Evolutionary conservation across 768 basidiomycete genomes (phyloP).

Genomic region (Pulveroboletus sp.): DNA sequence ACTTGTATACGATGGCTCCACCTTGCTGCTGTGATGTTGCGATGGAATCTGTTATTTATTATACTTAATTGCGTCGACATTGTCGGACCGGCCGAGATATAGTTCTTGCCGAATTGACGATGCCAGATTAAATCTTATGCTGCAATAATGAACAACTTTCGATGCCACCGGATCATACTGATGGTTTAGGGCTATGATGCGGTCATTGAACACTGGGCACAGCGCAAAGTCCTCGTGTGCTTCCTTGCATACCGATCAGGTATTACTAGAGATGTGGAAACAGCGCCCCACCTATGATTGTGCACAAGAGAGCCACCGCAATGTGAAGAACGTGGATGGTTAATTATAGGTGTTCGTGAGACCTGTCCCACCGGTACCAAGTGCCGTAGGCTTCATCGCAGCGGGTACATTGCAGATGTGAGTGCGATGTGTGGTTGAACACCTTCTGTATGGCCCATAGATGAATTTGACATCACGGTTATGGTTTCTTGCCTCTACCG

Average conservation of each 20-base stretch:
- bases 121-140: neutral
- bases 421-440: too few relatives aligned
- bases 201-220: neutral
- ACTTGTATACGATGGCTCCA: conserved; percentile 3
- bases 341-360: neutral
- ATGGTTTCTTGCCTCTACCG: too few relatives aligned
- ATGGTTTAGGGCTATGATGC: neutral
- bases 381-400: too few relatives aligned
- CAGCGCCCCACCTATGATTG: neutral
- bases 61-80: too few relatives aligned
- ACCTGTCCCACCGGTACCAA: neutral
- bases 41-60: too few relatives aligned
- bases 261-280: neutral
- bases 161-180: neutral
- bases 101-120: neutral
- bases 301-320: neutral
- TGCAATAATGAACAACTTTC: neutral
- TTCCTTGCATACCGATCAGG: neutral
- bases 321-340: neutral
- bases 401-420: too few relatives aligned
- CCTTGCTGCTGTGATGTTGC: too few relatives aligned
- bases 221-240: conserved; percentile 7
- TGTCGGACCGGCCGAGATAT: neutral
- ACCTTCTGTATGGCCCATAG: too few relatives aligned
- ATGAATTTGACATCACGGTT: too few relatives aligned